These are phyloP conservation scores for Ramaria rubella DNA, from an alignment of 768 basidiomycete species.

Conservation along the genomic window DNA sequence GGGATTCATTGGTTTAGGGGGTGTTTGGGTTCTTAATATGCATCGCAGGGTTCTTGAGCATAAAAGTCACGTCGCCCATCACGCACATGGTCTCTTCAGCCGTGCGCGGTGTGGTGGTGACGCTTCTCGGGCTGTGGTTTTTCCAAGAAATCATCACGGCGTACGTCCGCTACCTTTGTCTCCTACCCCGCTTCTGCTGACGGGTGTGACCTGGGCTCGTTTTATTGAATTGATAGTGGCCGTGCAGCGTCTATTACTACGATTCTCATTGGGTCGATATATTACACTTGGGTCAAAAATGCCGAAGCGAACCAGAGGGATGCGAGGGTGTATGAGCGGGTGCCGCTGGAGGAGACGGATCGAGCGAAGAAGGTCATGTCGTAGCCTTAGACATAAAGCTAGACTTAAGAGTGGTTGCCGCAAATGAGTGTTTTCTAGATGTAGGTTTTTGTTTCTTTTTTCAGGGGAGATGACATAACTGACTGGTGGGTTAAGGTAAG, in stretches of 20 bases:
- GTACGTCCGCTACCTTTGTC: constrained; percentile 40
- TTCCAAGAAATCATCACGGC: constrained; percentile 76
- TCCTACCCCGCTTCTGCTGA: no score
- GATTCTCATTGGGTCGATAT: constrained; percentile 75
- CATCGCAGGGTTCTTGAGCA: constrained; percentile 85
- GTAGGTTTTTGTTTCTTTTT: no score
- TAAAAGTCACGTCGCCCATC: constrained; percentile 96
- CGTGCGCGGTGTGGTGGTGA: constrained; percentile 90
- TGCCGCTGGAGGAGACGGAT: constrained; percentile 60
- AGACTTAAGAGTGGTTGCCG: no score
- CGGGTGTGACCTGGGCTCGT: not conserved
- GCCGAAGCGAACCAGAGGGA: constrained; percentile 43
- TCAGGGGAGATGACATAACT: no score
- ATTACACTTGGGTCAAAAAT: constrained; percentile 88
- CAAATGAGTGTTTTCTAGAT: no score
- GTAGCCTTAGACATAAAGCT: no score
- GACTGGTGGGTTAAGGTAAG: no score
- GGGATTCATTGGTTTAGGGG: constrained; percentile 42
- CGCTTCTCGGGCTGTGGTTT: constrained; percentile 71
- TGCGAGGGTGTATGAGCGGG: constrained; percentile 43
- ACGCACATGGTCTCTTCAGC: constrained; percentile 98
- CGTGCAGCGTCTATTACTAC: constrained; percentile 74
- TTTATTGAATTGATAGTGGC: constrained; percentile 41
- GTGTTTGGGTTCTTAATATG: constrained; percentile 90
- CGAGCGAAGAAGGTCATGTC: constrained; percentile 29